A percentile compares a stretch with the other conserved stretches of the same genome.
Conservation (phyloP, 345 rosid species). For the Syzygium jambos region DNA sequence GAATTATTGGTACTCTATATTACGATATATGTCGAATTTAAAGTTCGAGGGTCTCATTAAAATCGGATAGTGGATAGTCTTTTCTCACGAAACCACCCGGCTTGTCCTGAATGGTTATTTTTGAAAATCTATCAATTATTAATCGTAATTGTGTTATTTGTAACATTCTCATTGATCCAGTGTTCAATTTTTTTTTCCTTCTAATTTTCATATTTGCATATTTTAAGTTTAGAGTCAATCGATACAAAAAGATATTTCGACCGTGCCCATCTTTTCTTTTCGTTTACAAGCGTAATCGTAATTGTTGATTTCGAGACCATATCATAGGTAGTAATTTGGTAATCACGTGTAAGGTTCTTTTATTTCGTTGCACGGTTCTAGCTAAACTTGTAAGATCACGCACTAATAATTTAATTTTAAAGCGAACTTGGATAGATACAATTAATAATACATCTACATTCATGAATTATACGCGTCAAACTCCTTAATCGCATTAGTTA, state of each 20-base stretch:
- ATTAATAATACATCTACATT: accelerated
- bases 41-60: not conserved
- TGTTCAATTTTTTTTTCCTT: accelerated
- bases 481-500: not conserved
- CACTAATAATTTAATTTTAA: not conserved
- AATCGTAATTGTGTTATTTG: not conserved
- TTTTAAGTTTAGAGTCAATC: not conserved
- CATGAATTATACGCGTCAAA: not conserved
- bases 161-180: not conserved
- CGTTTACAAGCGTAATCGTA: not conserved
- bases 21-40: not conserved
- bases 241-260: accelerated
- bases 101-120: not conserved
- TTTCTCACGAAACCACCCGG: not conserved
- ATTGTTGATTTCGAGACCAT: not conserved
- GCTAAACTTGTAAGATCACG: not conserved
- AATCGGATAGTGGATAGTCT: not conserved
- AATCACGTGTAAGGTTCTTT: not conserved
- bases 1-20: not conserved
- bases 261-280: not conserved
- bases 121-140: not conserved
- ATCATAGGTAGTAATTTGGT: not conserved
- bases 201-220: not conserved
- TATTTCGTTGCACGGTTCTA: accelerated
- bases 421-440: not conserved